Percentiles rank a stretch among this genome's conserved stretches.
These are phyloP conservation scores for Globisporangium yorkense DNA, from an alignment of 352 stramenopile species.

Conservation along the genomic window DNA sequence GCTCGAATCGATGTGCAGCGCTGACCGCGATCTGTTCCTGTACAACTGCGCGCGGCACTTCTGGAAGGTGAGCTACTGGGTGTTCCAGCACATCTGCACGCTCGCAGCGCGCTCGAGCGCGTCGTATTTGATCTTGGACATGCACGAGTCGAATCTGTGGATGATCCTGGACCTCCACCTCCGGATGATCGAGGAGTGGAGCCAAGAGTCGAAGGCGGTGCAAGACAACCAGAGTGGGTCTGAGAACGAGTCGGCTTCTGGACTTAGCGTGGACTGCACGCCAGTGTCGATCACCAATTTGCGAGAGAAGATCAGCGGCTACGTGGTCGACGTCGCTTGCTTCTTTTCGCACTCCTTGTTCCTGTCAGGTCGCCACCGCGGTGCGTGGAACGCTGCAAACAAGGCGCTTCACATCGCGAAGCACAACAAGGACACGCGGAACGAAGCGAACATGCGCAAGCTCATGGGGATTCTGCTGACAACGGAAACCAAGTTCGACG, in stretches of 20 bases:
- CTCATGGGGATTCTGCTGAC: conserved; percentile 74
- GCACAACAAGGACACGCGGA: conserved; percentile 57
- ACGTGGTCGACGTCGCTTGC: conserved; percentile 63
- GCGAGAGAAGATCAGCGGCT: conserved; percentile 43
- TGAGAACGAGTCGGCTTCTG: not conserved
- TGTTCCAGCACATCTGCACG: conserved; percentile 80
- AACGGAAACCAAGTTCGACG: conserved; percentile 79
- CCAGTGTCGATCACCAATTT: conserved; percentile 11
- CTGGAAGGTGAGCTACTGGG: conserved; percentile 72
- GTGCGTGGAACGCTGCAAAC: conserved; percentile 65
- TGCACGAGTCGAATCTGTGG: conserved; percentile 79
- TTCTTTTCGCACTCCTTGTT: conserved; percentile 74
- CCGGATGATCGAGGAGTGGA: conserved; percentile 64
- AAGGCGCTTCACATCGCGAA: conserved; percentile 75
- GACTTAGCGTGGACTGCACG: conserved; percentile 15
- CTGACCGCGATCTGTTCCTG: conserved; percentile 55
- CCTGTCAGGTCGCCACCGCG: conserved; percentile 61
- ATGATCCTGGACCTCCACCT: conserved; percentile 75
- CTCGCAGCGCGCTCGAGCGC: conserved; percentile 62
- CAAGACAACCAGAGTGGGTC: not conserved
- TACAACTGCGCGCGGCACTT: conserved; percentile 67
- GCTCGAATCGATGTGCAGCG: conserved; percentile 42
- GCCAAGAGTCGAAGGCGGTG: conserved; percentile 1
- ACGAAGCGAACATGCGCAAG: conserved; percentile 68
- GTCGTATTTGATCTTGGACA: conserved; percentile 73